phyloP scores from a whole-genome alignment of 306 rosid species.

The Pterocarpus macrocarpus region DNA sequence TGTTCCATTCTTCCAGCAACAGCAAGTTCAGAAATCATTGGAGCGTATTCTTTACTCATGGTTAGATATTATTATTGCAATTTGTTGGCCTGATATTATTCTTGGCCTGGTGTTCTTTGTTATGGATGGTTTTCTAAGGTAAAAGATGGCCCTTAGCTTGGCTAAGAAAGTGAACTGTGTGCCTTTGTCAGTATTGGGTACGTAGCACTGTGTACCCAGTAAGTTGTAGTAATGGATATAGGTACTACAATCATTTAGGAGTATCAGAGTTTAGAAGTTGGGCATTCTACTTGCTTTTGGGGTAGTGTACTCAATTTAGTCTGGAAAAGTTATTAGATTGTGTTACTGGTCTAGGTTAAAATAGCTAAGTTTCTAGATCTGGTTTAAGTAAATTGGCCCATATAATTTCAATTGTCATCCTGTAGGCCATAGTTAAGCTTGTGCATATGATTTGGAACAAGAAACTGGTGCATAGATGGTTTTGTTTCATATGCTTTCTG shows the following conservation, averaged over 20 bases:
- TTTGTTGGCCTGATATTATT: conserved; percentile 52
- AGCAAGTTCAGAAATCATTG: conserved; percentile 86
- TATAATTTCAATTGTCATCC: conserved; percentile 12
- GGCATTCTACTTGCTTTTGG: conserved; percentile 6
- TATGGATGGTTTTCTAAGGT: conserved; percentile 15
- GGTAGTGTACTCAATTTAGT: conserved; percentile 21
- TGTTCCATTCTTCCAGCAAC: conserved; percentile 84
- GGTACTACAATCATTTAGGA: conserved; percentile 28
- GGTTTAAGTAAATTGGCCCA: conserved; percentile 17
- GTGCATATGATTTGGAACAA: too few species aligned
- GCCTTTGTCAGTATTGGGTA: conserved; percentile 3
- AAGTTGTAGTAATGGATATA: conserved; percentile 13
- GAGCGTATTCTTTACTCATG: conserved; percentile 91
- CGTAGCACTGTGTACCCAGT: conserved; percentile 3
- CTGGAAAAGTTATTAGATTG: neutral
- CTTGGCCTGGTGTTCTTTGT: conserved; percentile 22
- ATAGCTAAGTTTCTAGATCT: conserved; percentile 12
- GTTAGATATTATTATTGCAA: conserved; percentile 52
- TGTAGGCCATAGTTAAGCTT: too few species aligned
- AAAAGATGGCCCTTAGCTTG: conserved; percentile 12
- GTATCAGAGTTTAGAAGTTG: conserved; percentile 5
- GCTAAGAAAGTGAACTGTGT: neutral
- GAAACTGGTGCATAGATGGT: too few species aligned
- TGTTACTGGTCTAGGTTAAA: neutral
- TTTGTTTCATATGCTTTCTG: neutral